Conservation (phyloP, 2,329 filamentous ascomycete genomes). For the Alternaria sp. region DNA sequence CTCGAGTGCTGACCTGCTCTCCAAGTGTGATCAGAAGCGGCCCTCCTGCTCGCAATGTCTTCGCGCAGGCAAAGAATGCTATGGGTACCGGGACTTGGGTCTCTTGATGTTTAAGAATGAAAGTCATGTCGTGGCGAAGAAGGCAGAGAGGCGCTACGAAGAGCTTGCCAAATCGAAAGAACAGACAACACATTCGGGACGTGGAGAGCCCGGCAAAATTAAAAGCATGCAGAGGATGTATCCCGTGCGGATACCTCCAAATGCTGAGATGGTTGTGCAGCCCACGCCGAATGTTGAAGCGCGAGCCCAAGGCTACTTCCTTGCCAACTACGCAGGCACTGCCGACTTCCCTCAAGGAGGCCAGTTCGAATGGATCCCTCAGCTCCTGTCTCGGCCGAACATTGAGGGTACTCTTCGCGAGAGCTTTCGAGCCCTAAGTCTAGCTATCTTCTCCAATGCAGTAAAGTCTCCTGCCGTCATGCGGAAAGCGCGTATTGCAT, state of each 20-base stretch:
- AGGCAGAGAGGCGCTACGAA: constrained; percentile 37
- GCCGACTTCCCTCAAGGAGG: constrained; percentile 37
- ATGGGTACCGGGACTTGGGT: constrained; percentile 45
- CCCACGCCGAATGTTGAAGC: constrained; percentile 38
- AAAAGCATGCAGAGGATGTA: constrained; percentile 1
- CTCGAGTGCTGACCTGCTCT: background rate
- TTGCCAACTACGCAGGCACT: constrained; percentile 39
- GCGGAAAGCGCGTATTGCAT: constrained; percentile 38
- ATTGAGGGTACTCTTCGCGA: constrained; percentile 31
- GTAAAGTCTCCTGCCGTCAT: constrained; percentile 34
- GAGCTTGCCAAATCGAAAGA: constrained; percentile 29
- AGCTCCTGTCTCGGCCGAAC: constrained; percentile 29
- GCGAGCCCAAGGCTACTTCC: constrained; percentile 44
- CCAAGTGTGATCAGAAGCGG: constrained; percentile 45
- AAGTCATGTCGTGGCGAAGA: constrained; percentile 38
- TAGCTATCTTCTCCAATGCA: constrained; percentile 39
- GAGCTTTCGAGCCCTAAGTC: constrained; percentile 36
- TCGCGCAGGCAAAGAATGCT: constrained; percentile 37
- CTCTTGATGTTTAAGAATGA: constrained; percentile 47
- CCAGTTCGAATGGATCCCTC: constrained; percentile 41
- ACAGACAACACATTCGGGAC: constrained; percentile 1
- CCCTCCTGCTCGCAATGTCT: constrained; percentile 48
- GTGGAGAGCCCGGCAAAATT: background rate
- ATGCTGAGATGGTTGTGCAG: constrained; percentile 22
- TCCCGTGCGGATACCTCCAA: constrained; percentile 14